These are phyloP conservation scores for Phytophthora kernoviae DNA, from an alignment of 352 stramenopile genomes.

Conservation along the genomic window DNA sequence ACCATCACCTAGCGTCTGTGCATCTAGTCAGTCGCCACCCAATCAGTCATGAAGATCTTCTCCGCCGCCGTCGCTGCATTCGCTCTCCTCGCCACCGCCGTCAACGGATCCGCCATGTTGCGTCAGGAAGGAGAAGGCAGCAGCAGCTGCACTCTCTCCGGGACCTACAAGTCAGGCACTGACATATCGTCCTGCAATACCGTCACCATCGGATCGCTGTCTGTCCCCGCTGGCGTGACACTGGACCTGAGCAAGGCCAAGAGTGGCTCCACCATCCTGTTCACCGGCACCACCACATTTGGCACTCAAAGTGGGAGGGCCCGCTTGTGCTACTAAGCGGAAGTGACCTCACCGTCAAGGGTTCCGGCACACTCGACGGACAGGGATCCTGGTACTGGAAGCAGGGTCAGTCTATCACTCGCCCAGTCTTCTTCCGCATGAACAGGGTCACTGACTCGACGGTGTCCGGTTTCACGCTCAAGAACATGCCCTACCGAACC, in stretches of 20 bases:
- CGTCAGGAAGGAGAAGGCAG: slow-evolving; percentile 14
- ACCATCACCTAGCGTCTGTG: too few relatives aligned
- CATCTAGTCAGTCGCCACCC: too few relatives aligned
- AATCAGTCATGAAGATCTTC: slow-evolving; percentile 27
- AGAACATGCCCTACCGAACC: slow-evolving; percentile 25
- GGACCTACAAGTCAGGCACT: slow-evolving; percentile 33
- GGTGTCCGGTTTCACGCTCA: slow-evolving; percentile 32
- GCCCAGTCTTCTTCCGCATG: slow-evolving; percentile 20
- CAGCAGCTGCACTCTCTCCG: slow-evolving; percentile 30
- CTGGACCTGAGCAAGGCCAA: slow-evolving; percentile 36
- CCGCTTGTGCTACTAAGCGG: slow-evolving; percentile 36
- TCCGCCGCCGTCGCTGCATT: slow-evolving; percentile 1
- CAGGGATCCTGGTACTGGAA: slow-evolving; percentile 46
- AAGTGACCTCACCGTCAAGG: slow-evolving; percentile 33
- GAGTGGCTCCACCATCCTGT: slow-evolving; percentile 29
- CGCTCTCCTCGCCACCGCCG: slow-evolving; percentile 1
- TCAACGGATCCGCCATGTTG: slow-evolving; percentile 19
- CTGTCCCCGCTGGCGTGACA: too few relatives aligned
- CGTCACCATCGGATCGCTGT: slow-evolving; percentile 30
- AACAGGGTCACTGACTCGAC: slow-evolving; percentile 16
- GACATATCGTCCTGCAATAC: slow-evolving; percentile 32
- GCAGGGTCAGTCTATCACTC: too few relatives aligned
- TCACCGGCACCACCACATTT: slow-evolving; percentile 38
- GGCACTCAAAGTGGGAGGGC: slow-evolving; percentile 29
- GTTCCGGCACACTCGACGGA: slow-evolving; percentile 41